Base-by-base conservation (phyloP, 495 filamentous ascomycete species). In the Penicillium manginii region DNA sequence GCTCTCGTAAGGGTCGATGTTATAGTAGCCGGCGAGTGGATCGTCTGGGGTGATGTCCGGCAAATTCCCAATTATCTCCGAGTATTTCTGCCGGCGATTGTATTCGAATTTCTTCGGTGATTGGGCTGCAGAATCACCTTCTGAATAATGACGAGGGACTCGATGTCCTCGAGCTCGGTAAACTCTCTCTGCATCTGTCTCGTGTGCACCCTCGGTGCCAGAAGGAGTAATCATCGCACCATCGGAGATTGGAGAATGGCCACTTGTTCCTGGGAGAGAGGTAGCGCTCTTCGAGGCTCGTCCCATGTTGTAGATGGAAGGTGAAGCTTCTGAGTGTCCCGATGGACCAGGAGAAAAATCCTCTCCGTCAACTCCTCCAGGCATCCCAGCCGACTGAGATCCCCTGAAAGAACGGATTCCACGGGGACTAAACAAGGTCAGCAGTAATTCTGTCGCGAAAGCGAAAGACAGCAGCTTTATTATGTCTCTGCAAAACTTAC, bases 1-100 rank as follows among this genome's bases (percentile, higher is more conserved):
- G 22, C 66, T 69, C 29, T 79, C 80, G 65, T 84, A 89, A 54
- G 87, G 84, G 65, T 92, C 87, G 55, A 80, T 72, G 57, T 85
- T 81, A 88, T 85, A 89, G 54, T 83, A 80, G 26, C 76, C 70
- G 22, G 77, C 68, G 49, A 87, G 66, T 31, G 81, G 79, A 52
- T 84, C 81, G 12, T 73, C 66, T 2, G 65, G 50, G 45, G 67
- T 67, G 21, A 60, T 51, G 11, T 74, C 68, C 17, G 70, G 69
- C 37, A 76, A 55, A 42, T 76, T 73, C 32, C 57, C 68, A 45
- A 78, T 46, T 11, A 77, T 71, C 5, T 75, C 73, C 10, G 65
- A 55, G 55, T 77, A 75, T 47, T 74, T 65, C 6, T 69, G 62
- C 2, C 50, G 57, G 9, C 64, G 52, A 37, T 58, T 46, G 14